Percentiles rank a stretch among this genome's conserved stretches.
These are phyloP conservation scores for Fusarium sterilihyphosum DNA, from an alignment of 2,329 filamentous ascomycete genomes.

Conservation along the genomic window DNA sequence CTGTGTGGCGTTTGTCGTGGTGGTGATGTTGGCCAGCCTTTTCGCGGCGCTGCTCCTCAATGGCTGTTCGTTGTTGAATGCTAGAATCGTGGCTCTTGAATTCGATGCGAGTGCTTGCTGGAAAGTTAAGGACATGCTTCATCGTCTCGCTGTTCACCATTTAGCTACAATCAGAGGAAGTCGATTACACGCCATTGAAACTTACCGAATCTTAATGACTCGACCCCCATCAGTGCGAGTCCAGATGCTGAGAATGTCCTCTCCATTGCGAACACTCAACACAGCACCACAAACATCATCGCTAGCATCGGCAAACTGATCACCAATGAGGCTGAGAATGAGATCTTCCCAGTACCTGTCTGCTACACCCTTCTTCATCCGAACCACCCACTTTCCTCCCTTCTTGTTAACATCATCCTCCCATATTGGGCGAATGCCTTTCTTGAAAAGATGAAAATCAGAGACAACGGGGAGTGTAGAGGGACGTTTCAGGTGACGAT, in stretches of 20 bases:
- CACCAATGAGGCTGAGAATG: slow-evolving; percentile 87
- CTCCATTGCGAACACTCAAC: slow-evolving; percentile 91
- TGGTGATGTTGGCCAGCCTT: slow-evolving; percentile 68
- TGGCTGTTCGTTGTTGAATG: slow-evolving; percentile 89
- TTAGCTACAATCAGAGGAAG: slow-evolving; percentile 22
- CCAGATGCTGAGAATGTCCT: slow-evolving; percentile 98
- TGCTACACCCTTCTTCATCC: slow-evolving; percentile 95
- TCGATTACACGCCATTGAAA: slow-evolving; percentile 16
- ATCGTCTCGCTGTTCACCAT: slow-evolving; percentile 80
- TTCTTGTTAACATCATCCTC: slow-evolving; percentile 97
- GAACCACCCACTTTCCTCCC: slow-evolving; percentile 97
- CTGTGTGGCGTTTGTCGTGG: slow-evolving; percentile 51
- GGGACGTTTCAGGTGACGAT: slow-evolving; percentile 88
- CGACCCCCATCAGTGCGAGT: slow-evolving; percentile 91
- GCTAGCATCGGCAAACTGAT: slow-evolving; percentile 90
- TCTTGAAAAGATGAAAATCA: slow-evolving; percentile 98
- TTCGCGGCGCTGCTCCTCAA: slow-evolving; percentile 91
- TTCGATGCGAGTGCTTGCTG: slow-evolving; percentile 87
- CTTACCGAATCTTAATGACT: slow-evolving; percentile 95
- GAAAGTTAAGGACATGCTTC: slow-evolving; percentile 88
- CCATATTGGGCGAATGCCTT: slow-evolving; percentile 96
- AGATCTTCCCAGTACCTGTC: slow-evolving; percentile 98
- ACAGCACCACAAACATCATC: slow-evolving; percentile 97
- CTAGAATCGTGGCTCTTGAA: slow-evolving; percentile 98
- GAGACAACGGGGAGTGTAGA: slow-evolving; percentile 90